Evolutionary conservation across 495 filamentous ascomycete species (phyloP).

Genomic region (Penicillium manginii): DNA sequence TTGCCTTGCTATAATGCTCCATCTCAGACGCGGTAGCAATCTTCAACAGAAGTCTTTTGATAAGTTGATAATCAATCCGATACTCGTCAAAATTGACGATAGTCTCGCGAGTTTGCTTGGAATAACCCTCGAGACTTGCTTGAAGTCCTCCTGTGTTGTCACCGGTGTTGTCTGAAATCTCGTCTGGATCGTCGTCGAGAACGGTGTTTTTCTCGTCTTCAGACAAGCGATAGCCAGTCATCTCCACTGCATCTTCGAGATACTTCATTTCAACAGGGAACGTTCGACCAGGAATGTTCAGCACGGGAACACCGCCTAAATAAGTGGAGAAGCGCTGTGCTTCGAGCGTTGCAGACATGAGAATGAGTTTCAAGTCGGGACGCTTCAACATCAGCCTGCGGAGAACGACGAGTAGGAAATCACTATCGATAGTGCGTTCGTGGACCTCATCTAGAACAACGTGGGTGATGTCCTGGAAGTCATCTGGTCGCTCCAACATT

Average conservation of each 20-base stretch:
- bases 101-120: constrained; percentile 69
- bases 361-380: constrained; percentile 77
- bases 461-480: constrained; percentile 86
- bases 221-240: constrained; percentile 71
- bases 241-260: constrained; percentile 87
- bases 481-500: constrained; percentile 88
- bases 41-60: constrained; percentile 71
- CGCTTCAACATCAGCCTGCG: constrained; percentile 74
- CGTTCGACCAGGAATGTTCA: constrained; percentile 89
- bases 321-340: constrained; percentile 89
- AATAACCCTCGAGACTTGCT: constrained; percentile 68
- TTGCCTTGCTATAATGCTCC: constrained; percentile 78
- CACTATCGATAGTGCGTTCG: constrained; percentile 91
- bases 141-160: constrained; percentile 42
- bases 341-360: constrained; percentile 97
- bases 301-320: constrained; percentile 76
- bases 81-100: constrained; percentile 82
- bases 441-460: constrained; percentile 95
- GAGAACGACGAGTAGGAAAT: constrained; percentile 89
- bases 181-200: constrained; percentile 52
- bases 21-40: constrained; percentile 70
- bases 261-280: constrained; percentile 89
- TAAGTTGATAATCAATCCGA: constrained; percentile 80
- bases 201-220: constrained; percentile 46
- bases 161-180: constrained; percentile 47